Conservation (phyloP, 2,329 filamentous ascomycete genomes). For the Phialophora tarda region DNA sequence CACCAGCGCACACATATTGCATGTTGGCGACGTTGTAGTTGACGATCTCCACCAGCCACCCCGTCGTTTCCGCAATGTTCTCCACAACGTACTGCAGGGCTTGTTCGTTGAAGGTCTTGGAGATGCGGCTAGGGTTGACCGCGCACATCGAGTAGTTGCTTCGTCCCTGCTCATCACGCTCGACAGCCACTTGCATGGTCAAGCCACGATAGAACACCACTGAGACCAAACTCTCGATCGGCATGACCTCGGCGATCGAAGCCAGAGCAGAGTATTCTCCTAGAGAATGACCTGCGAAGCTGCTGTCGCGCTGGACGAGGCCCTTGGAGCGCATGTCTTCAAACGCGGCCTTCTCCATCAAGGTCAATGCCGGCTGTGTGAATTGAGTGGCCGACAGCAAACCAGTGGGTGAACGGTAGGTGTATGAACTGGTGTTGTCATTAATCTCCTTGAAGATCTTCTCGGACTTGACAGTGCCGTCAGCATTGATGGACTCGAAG, state of each 20-base stretch:
- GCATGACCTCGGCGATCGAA: conserved; percentile 96
- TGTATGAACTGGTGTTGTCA: conserved; percentile 93
- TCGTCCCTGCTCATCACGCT: conserved; percentile 88
- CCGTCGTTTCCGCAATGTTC: conserved; percentile 90
- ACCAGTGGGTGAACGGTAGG: conserved; percentile 92
- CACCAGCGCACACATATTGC: conserved; percentile 72
- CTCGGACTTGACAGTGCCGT: conserved; percentile 95
- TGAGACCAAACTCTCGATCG: conserved; percentile 97
- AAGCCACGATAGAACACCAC: conserved; percentile 99
- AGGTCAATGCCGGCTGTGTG: conserved; percentile 92
- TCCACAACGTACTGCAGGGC: conserved; percentile 95
- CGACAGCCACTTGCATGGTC: conserved; percentile 98
- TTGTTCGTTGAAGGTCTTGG: conserved; percentile 98
- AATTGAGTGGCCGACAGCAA: conserved; percentile 97
- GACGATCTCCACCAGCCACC: conserved; percentile 97
- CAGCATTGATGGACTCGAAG: conserved; percentile 93
- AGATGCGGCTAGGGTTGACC: conserved; percentile 97
- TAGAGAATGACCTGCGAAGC: conserved; percentile 95
- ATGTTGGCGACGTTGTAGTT: conserved; percentile 82
- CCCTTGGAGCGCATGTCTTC: conserved; percentile 99
- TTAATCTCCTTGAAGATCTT: conserved; percentile 99
- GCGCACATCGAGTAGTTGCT: conserved; percentile 99
- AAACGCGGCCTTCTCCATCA: conserved; percentile 99
- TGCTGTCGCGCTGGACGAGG: conserved; percentile 92
- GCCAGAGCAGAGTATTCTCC: conserved; percentile 98